These are phyloP conservation scores for Blastomyces emzantsi DNA, from an alignment of 2,329 filamentous ascomycete genomes.

Conservation along the genomic window DNA sequence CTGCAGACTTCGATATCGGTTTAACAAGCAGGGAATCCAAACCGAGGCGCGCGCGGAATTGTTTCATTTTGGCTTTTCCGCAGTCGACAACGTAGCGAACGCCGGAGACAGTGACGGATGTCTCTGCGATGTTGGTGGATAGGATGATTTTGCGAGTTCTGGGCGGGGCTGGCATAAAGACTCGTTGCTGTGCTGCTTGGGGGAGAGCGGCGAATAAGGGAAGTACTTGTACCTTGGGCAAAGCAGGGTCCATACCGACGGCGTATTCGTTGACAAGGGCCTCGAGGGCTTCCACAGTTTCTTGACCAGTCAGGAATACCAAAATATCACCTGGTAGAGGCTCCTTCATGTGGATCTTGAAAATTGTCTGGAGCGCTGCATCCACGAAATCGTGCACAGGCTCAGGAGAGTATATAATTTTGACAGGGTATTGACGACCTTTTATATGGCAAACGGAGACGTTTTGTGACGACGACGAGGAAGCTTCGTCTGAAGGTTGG, in stretches of 20 bases:
- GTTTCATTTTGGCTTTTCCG: slow-evolving; percentile 89
- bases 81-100: slow-evolving; percentile 87
- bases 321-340: slow-evolving; percentile 90
- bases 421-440: slow-evolving; percentile 80
- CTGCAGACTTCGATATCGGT: slow-evolving; percentile 85
- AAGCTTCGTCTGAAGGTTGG: neutral
- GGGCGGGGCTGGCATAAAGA: slow-evolving; percentile 66
- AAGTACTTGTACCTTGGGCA: slow-evolving; percentile 60
- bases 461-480: slow-evolving; percentile 21
- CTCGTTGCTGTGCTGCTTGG: slow-evolving; percentile 73
- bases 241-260: slow-evolving; percentile 58
- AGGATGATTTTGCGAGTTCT: slow-evolving; percentile 82
- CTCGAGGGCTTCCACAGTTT: slow-evolving; percentile 78
- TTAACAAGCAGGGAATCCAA: slow-evolving; percentile 87
- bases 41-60: slow-evolving; percentile 73
- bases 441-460: slow-evolving; percentile 60
- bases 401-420: slow-evolving; percentile 62
- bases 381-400: slow-evolving; percentile 77
- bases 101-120: slow-evolving; percentile 89
- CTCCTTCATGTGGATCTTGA: slow-evolving; percentile 78
- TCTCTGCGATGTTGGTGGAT: slow-evolving; percentile 97
- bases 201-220: slow-evolving; percentile 87
- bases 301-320: slow-evolving; percentile 85
- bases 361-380: slow-evolving; percentile 67
- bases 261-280: slow-evolving; percentile 73